Conservation (phyloP, 768 basidiomycete genomes). For the Psilocybe cyanescens region DNA sequence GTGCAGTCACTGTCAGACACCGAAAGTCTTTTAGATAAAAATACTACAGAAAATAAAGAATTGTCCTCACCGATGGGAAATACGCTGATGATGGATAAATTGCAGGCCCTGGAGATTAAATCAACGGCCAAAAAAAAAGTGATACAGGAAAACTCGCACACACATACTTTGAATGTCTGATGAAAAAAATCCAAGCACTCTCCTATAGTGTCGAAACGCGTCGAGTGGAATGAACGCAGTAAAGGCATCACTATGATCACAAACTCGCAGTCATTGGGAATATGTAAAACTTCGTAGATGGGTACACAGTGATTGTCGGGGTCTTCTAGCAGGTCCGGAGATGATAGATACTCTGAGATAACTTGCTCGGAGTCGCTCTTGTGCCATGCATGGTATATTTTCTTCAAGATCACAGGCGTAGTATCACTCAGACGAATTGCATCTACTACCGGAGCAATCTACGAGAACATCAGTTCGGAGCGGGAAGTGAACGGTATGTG, state of each 20-base stretch:
- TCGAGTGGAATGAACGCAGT: conserved; percentile 23
- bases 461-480: conserved; percentile 3
- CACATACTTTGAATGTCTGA: conserved; percentile 34
- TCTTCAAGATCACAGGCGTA: conserved; percentile 32
- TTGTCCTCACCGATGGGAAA: conserved; percentile 37
- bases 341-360: conserved; percentile 28
- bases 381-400: neutral
- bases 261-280: conserved; percentile 22
- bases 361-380: conserved; percentile 30
- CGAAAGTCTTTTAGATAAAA: neutral
- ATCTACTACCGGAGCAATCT: conserved; percentile 20
- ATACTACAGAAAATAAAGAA: neutral
- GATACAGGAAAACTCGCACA: neutral
- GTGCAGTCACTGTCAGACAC: conserved; percentile 16
- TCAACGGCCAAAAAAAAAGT: conserved; percentile 6
- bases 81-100: conserved; percentile 36
- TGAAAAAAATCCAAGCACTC: conserved; percentile 35
- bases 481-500: too few species aligned
- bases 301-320: conserved; percentile 40
- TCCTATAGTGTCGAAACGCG: conserved; percentile 36
- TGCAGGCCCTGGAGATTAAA: conserved; percentile 29
- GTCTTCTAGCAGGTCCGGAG: conserved; percentile 14
- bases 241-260: conserved; percentile 33
- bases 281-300: conserved; percentile 22
- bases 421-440: conserved; percentile 32